Percentiles rank a stretch among this genome's conserved stretches.
phyloP scores from a whole-genome alignment of 371 early-diverging fungal genomes.

The Capillidium rhysosporum region DNA sequence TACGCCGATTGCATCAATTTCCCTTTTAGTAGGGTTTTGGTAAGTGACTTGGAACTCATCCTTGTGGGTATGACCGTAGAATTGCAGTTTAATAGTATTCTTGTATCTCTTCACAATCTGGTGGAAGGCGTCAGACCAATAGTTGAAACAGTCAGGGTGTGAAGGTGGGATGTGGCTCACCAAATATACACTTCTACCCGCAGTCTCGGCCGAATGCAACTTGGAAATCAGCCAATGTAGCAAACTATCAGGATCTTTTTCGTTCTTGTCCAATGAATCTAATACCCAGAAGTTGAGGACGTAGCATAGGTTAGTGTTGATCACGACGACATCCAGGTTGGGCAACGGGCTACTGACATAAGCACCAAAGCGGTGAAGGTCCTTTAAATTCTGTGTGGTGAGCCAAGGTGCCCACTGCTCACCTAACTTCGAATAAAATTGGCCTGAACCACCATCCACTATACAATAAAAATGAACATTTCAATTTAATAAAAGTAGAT shows the following conservation, averaged over 20 bases:
- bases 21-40: not conserved
- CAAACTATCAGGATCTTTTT: constrained; percentile 7
- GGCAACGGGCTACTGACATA: not conserved
- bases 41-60: constrained; percentile 10
- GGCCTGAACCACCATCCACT: not conserved
- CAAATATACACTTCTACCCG: constrained; percentile 8
- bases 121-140: not conserved
- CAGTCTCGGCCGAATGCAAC: constrained; percentile 4
- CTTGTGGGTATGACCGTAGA: constrained; percentile 10
- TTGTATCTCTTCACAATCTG: constrained; percentile 8
- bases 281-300: constrained; percentile 9
- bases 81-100: constrained; percentile 7
- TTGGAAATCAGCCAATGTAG: constrained; percentile 8
- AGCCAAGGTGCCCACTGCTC: not conserved
- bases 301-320: constrained; percentile 9
- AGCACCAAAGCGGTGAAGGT: not conserved
- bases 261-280: not conserved
- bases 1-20: constrained; percentile 1
- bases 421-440: not conserved
- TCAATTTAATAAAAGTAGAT: not conserved
- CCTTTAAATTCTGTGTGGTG: not conserved
- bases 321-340: not conserved
- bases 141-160: constrained; percentile 6
- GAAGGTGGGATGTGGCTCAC: constrained; percentile 7
- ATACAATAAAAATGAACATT: not conserved